Percentiles rank a stretch among this genome's conserved stretches.
Conservation (phyloP, 179 eudicot species). For the Corrigiola litoralis region DNA sequence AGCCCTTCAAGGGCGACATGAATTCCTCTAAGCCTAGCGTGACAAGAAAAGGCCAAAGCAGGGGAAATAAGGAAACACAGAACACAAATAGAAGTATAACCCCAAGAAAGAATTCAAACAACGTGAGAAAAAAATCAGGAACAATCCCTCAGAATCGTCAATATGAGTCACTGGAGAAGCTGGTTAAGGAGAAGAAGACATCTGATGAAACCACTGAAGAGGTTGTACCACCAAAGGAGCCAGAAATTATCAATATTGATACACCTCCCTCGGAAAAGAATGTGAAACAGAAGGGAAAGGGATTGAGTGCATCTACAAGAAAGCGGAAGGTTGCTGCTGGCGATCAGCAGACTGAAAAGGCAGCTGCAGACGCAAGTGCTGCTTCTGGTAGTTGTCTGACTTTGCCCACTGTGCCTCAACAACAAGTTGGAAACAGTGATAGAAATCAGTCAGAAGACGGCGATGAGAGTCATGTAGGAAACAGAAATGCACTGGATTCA, state of each 20-base stretch:
- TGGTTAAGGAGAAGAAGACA: constrained; percentile 19
- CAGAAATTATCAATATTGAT: constrained; percentile 3
- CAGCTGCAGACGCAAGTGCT: constrained; percentile 16
- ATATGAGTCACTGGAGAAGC: constrained; percentile 12
- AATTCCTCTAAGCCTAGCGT: constrained; percentile 13
- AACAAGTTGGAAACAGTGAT: constrained; percentile 13
- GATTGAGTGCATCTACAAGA: constrained; percentile 16
- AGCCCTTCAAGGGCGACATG: constrained; percentile 14
- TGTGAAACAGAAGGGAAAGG: constrained; percentile 27
- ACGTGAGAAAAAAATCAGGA: constrained; percentile 7
- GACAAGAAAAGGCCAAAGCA: constrained; percentile 13
- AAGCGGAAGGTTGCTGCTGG: constrained; percentile 23
- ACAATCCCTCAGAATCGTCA: constrained; percentile 3
- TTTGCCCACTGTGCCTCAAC: constrained; percentile 18
- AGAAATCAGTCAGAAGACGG: constrained; percentile 5
- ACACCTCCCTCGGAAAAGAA: background rate
- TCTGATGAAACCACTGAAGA: constrained; percentile 11
- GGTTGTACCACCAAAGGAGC: constrained; percentile 11
- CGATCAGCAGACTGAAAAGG: constrained; percentile 17
- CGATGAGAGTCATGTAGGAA: constrained; percentile 8
- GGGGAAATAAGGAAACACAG: background rate
- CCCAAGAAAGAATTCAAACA: constrained; percentile 17
- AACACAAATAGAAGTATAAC: constrained; percentile 15
- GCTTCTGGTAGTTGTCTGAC: constrained; percentile 21
- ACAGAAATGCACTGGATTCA: constrained; percentile 18